phyloP scores from a whole-genome alignment of 2,329 filamentous ascomycete species.

The Clonostachys byssicola region DNA sequence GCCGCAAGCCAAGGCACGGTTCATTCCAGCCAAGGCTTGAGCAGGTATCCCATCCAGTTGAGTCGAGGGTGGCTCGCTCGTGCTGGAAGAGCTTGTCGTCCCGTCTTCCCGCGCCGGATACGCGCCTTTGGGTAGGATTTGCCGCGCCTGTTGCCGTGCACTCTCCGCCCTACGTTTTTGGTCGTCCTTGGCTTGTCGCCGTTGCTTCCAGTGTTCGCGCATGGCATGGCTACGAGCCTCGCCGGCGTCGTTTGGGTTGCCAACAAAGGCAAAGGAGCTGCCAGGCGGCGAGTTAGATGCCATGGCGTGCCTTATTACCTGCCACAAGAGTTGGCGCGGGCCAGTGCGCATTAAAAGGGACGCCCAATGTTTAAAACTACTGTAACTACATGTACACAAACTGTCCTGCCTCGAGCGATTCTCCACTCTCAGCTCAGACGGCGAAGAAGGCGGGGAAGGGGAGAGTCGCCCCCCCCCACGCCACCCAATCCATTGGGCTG shows the following conservation, averaged over 20 bases:
- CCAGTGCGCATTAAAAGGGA: background rate
- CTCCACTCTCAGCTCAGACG: too few relatives aligned
- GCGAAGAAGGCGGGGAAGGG: too few relatives aligned
- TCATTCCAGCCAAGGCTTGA: conserved; percentile 16
- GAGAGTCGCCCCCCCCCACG: too few relatives aligned
- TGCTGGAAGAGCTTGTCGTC: background rate
- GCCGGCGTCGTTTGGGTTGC: background rate
- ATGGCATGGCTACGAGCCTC: conserved; percentile 24
- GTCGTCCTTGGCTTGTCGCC: conserved; percentile 9
- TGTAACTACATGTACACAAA: too few relatives aligned
- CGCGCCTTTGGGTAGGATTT: background rate
- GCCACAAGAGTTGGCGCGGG: background rate
- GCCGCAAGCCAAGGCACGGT: conserved; percentile 16
- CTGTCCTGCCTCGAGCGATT: too few relatives aligned
- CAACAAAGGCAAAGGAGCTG: background rate
- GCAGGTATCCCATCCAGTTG: conserved; percentile 7
- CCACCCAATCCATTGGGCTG: too few relatives aligned
- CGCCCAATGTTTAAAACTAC: background rate
- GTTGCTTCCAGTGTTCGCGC: conserved; percentile 25
- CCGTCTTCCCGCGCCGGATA: too few relatives aligned
- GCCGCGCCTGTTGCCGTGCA: background rate
- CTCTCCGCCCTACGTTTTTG: conserved; percentile 2
- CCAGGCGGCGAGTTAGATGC: background rate
- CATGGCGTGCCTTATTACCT: background rate
- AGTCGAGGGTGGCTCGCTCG: background rate